Evolutionary conservation across 139 green algal genomes (phyloP), one percentile per base, ranked within the genome.

Genomic region (Coelastrella sp.): DNA sequence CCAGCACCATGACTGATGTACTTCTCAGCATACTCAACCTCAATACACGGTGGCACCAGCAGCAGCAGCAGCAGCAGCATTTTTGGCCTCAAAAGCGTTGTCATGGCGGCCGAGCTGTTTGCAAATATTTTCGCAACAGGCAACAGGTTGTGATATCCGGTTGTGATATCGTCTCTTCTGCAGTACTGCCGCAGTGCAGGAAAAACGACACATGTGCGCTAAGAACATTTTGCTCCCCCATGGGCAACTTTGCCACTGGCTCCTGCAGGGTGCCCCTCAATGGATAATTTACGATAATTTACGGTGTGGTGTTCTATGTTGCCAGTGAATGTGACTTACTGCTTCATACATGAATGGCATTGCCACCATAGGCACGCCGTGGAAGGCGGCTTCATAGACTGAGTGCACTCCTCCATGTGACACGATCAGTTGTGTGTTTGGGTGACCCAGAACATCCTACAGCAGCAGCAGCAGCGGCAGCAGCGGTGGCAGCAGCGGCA

Each of bases 381-480:
- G 81, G 12, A 35, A 87, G 5, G 61, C 61, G 7, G 81, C 81
- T 22, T 87, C 81, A 75, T 76, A 35, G 7, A 87, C 20, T 9
- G 24, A 63, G 81, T 87, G 81, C 9, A 59, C n/a, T 49, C 81
- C 81, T 59, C 81, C 70, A 68, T 87, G 81, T 6, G n/a, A 60
- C n/a, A 87, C 7, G 24, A 87, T n/a, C 60, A 60, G 12, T 12
- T 22, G 24, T 0, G 81, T 75, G 15, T 73, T 57, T 6, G 19
- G 60, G 24, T 87, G 81, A 4, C 81, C 81, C 61, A 87, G 24
- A 56, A 87, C 81, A 76, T 87, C 81, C 81, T 87, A 49, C 35
- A 65, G 74, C 74, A 81, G 25, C 35, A 80, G 17, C 68, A 76
- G 19, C 68, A 76, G 68, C 24, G 7, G 17, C 68, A 25, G 17